Evolutionary conservation across 208 protist species (phyloP).

Genomic region (Acanthamoeba healyi): DNA sequence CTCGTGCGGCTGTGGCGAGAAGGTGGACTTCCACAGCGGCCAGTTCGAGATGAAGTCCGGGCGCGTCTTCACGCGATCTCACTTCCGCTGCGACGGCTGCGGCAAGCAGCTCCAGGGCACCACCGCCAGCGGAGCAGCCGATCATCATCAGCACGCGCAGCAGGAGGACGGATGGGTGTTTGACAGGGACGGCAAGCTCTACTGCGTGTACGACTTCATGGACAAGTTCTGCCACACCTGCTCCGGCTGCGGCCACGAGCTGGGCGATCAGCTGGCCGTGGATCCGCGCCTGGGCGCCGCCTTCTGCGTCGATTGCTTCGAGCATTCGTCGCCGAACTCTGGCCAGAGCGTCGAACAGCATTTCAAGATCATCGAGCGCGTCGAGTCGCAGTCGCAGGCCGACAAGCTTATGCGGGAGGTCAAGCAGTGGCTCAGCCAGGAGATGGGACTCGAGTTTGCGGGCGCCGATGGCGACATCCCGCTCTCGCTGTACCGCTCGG

Average conservation of each 20-base stretch:
- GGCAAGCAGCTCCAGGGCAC: not conserved
- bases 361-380: not conserved
- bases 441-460: not conserved
- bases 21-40: conserved; percentile 1
- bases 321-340: no score
- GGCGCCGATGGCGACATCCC: conserved; percentile 37
- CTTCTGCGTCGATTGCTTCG: conserved; percentile 43
- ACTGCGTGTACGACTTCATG: conserved; percentile 61
- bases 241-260: not conserved
- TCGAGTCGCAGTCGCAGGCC: conserved; percentile 7
- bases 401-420: not conserved
- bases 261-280: conserved; percentile 43
- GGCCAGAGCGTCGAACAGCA: not conserved
- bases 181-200: conserved; percentile 34
- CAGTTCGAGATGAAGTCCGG: conserved; percentile 26
- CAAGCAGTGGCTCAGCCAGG: not conserved
- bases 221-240: conserved; percentile 14
- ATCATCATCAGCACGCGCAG: not conserved
- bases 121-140: not conserved
- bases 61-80: not conserved
- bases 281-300: conserved; percentile 6
- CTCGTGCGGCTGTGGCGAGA: conserved; percentile 43
- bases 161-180: conserved; percentile 57
- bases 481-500: not conserved
- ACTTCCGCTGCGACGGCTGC: conserved; percentile 4